These are phyloP conservation scores for grape (Vitis vinifera) DNA, from an alignment of 164 flowering plant genomes.

Conservation along the genomic window ASM3070453v1 NC_081823.1:3497501-3498000, in stretches of 20 bases:
- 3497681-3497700: background rate
- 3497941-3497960: background rate
- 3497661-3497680: no score
- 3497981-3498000: no score
- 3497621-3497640: no score
- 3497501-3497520: no score
- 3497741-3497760: background rate
- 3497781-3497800: no score
- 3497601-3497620: no score
- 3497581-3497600: no score
- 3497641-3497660: no score
- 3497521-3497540: no score
- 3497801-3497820: background rate
- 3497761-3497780: no score
- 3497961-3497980: background rate
- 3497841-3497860: conserved; percentile 38
- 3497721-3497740: background rate
- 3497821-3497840: background rate
- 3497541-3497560: no score
- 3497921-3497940: background rate
- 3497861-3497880: conserved; percentile 80
- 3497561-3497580: no score
- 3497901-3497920: conserved; percentile 82
- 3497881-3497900: conserved; percentile 84
- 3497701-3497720: background rate